Percentiles rank a stretch among this genome's conserved stretches.
These are phyloP conservation scores for Aspergillus sp. DNA, from an alignment of 2,329 filamentous ascomycete genomes.

Conservation along the genomic window DNA sequence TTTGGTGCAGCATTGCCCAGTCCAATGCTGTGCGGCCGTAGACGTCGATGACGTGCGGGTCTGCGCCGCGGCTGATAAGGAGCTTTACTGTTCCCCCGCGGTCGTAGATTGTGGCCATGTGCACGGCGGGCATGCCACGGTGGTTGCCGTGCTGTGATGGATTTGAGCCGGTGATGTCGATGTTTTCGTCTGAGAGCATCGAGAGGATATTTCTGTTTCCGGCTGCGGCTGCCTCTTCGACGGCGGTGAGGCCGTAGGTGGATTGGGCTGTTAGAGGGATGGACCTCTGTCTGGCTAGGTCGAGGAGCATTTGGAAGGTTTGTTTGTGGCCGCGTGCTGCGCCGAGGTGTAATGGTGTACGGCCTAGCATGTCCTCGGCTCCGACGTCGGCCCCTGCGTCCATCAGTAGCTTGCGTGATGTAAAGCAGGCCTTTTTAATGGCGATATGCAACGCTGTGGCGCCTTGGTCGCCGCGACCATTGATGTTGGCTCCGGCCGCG, in stretches of 20 bases:
- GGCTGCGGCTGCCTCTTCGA: neutral
- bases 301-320: neutral
- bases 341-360: neutral
- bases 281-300: neutral
- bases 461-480: too few species aligned
- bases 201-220: neutral
- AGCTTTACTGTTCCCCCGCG: neutral
- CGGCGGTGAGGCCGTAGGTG: neutral
- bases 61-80: neutral
- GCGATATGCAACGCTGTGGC: neutral
- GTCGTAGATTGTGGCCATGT: neutral
- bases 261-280: neutral
- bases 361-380: neutral
- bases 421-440: neutral
- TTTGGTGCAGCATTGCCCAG: neutral
- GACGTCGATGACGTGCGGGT: neutral
- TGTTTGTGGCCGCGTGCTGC: neutral
- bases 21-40: neutral
- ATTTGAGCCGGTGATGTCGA: neutral
- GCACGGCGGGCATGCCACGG: neutral
- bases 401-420: neutral
- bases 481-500: neutral
- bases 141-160: neutral
- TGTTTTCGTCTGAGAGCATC: neutral
- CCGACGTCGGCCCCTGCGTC: neutral